Evolutionary conservation across 2,329 filamentous ascomycete species (phyloP).

Genomic region (Penicillium sp.): DNA sequence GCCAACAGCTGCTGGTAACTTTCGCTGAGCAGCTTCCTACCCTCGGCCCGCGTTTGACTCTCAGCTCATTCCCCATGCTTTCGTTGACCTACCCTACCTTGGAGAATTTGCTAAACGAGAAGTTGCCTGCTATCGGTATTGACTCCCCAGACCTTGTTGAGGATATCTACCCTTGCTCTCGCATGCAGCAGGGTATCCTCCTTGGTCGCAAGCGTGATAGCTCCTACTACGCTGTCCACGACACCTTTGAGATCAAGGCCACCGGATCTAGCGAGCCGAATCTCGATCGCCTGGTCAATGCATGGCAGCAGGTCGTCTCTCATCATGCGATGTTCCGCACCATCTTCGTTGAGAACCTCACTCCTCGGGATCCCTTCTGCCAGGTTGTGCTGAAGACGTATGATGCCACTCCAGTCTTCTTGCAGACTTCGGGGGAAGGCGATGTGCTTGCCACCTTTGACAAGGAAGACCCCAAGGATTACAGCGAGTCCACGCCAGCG

Average conservation of each 20-base stretch:
- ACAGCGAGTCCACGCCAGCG: slow-evolving; percentile 37
- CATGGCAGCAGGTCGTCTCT: slow-evolving; percentile 35
- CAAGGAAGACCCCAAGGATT: slow-evolving; percentile 27
- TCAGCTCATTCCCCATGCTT: slow-evolving; percentile 49
- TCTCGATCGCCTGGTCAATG: slow-evolving; percentile 25
- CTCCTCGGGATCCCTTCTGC: slow-evolving; percentile 32
- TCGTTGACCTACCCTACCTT: slow-evolving; percentile 46
- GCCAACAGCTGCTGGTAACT: slow-evolving; percentile 33
- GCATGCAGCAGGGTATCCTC: slow-evolving; percentile 41
- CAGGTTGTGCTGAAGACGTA: slow-evolving; percentile 38
- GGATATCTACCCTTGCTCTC: slow-evolving; percentile 44
- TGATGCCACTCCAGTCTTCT: slow-evolving; percentile 26
- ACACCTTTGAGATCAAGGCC: slow-evolving; percentile 37
- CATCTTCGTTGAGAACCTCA: slow-evolving; percentile 38
- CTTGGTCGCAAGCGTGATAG: slow-evolving; percentile 35
- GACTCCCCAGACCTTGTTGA: slow-evolving; percentile 39
- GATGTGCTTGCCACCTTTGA: slow-evolving; percentile 35
- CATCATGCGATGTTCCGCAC: slow-evolving; percentile 41
- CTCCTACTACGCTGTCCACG: slow-evolving; percentile 41
- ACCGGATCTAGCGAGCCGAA: slow-evolving; percentile 24
- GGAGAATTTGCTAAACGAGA: slow-evolving; percentile 37
- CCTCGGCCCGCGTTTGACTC: slow-evolving; percentile 33
- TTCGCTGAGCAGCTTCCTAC: slow-evolving; percentile 30
- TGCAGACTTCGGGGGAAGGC: slow-evolving; percentile 33
- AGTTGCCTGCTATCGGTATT: slow-evolving; percentile 41